Base-by-base conservation (phyloP, 306 rosid genomes). In the Trifolium repens region DNA sequence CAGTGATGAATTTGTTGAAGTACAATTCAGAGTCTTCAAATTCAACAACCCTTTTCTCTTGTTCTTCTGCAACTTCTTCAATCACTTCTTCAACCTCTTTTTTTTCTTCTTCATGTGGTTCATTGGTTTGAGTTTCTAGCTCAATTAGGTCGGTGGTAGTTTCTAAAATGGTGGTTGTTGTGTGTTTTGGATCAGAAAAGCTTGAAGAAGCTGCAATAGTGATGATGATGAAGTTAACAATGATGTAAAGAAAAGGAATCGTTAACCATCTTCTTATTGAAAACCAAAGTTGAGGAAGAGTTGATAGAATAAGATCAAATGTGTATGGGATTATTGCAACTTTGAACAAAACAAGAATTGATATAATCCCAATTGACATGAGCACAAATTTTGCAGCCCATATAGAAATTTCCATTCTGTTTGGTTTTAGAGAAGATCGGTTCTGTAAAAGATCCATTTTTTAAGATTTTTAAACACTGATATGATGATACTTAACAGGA, bases 211-310 rank as follows among this genome's bases (percentile, higher is more conserved):
- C 87, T 15, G 77, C 89, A 82, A 89, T 90, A 87, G 84, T 80
- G 80, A 90, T 22, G 87, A 93, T 93, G 85, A 93, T 84, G 84
- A 88, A 88, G 84, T 91, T 87, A 85, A 93, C 77, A 61, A 86
- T 73, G 73, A 93, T 55, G 68, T 77, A 91, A 70, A 91, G 60
- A 66, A 81, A 93, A 10, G 86, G 85, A 0, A 88, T 88, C 17
- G 98, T 87, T 15, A 87, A 53, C 74, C 79, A 80, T 85, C 76
- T 83, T 77, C 79, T 75, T 59, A 87, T 74, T 26, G 89, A 89
- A 76, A 75, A 34, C 87, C 87, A 87, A 53, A 91, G 80, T 30
- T 80, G 71, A 59, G 96, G 96, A 40, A 91, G 81, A 65, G 91
- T 88, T 3, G 89, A 89, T 14, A 88, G 77, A 44, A 84, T 3